Base-by-base conservation (phyloP, 441 rosid species). In the Adansonia gregorii region DNA sequence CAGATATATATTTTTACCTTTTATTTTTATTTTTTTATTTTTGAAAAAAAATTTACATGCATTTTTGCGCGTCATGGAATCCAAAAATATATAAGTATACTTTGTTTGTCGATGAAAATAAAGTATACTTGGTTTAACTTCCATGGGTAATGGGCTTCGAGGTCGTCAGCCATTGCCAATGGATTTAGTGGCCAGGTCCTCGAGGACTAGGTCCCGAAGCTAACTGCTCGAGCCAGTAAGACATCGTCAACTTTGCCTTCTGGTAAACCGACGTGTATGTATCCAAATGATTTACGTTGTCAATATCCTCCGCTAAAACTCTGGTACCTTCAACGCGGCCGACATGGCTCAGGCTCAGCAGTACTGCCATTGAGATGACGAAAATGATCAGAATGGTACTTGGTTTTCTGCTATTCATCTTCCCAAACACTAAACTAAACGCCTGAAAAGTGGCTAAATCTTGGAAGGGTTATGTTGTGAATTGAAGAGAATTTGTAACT, bases 191-290 rank as follows among this genome's bases (percentile, higher is more conserved):
- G 20, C 88, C 91, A 49, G 76, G 88, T 43, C 89, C 87, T 75
- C 11, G 75, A 19, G 90, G 84, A 61, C 91, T 88, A 22, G 91
- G 89, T 24, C 93, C 91, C 3, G 91, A 85, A 3, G 81, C 81
- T 22, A 89, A 66, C 22, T 71, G 72, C 52, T 76, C 74, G 56
- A 89, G 81, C 91, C 86, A 86, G 49, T 56, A 68, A 0, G 85
- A 58, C 88, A 89, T 86, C 49, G 72, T 74, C 69, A 63, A 81
- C 75, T 73, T 84, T 0, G 87, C 89, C 73, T 75, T 80, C 74
- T 82, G 87, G 63, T 78, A 86, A 8, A 82, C 86, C 10, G 87
- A 69, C 3, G 88, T 72, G 59, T 67, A 75, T 2, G 83, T 51
- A n/a, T 78, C 78, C 43, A 83, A 56, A 27, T 85, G 85, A 78